Evolutionary conservation across 148 eudicot genomes (phyloP), one percentile per base, ranked within the genome.

Genomic region (Suaeda aralocaspica): DNA sequence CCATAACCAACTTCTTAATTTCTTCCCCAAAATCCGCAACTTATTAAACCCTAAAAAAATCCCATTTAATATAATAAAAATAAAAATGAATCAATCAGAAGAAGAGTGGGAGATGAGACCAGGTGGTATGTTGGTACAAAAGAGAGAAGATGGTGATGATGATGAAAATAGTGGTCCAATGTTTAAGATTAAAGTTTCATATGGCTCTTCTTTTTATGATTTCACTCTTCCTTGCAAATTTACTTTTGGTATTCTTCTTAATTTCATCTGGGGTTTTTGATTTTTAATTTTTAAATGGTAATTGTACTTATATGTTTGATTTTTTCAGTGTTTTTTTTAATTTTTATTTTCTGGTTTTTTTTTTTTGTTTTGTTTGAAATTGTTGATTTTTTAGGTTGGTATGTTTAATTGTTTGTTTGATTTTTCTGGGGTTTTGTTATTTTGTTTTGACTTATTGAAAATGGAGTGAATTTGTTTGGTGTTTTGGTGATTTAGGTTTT

Each of bases 61-160:
- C 41, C 41, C 8, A 3, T 36, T 36, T 36, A 3, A 4, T 36
- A n/a, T n/a, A n/a, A n/a, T n/a, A n/a, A n/a, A n/a, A n/a, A n/a
- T 13, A 33, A 24, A 67, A 66, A 78, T 73, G 81, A 78, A 73
- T 24, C 70, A 58, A 72, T 22, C 12, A n/a, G 45, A 19, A 49
- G 68, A 58, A 15, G 87, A 77, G 64, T 75, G 84, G 82, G 81
- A 81, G 74, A 74, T 77, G 67, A 79, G 85, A 31, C 83, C 87
- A 14, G 74, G 85, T 28, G 89, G 89, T 1, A 77, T 83, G 85
- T 71, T 81, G 51, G 84, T 86, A 19, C 89, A 86, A 67, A 86
- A 60, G 68, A 83, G 87, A 68, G 72, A 72, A 45, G 56, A 79
- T 66, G 79, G 59, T 53, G 30, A 21, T 61, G 68, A 70, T 33